Evolutionary conservation across 192 early-diverging fungal species (phyloP).

Genomic region (Podila epicladia): DNA sequence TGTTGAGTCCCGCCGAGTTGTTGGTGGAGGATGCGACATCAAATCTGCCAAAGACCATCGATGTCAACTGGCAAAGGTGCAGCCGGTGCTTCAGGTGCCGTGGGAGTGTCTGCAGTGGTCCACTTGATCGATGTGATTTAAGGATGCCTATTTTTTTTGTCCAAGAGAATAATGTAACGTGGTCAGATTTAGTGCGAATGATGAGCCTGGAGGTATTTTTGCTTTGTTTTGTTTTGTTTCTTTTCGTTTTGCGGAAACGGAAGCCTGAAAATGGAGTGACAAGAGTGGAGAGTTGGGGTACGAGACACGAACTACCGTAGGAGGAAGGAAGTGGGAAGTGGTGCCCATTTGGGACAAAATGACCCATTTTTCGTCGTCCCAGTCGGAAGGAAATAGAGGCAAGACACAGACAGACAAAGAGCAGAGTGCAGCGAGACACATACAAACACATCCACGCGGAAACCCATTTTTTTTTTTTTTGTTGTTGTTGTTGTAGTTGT

Average conservation of each 20-base stretch:
- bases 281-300: too few species aligned
- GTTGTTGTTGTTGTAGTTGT: too few species aligned
- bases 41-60: conserved; percentile 64
- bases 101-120: conserved; percentile 38
- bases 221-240: background rate
- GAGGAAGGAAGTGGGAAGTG: too few species aligned
- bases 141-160: conserved; percentile 38
- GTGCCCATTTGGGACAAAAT: background rate
- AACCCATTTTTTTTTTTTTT: too few species aligned
- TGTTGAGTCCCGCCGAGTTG: conserved; percentile 42
- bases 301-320: too few species aligned
- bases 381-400: background rate
- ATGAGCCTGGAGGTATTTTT: background rate
- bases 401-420: background rate
- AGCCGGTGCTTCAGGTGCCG: conserved; percentile 58
- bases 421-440: too few species aligned
- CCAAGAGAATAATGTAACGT: background rate
- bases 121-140: conserved; percentile 48
- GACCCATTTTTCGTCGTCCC: background rate
- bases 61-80: conserved; percentile 64
- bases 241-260: background rate
- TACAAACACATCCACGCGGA: too few species aligned
- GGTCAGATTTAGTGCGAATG: background rate
- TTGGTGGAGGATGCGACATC: conserved; percentile 53
- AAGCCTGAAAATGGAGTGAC: too few species aligned